These are phyloP conservation scores for Haplosporangium gracile DNA, from an alignment of 192 early-diverging fungal species.

Conservation along the genomic window DNA sequence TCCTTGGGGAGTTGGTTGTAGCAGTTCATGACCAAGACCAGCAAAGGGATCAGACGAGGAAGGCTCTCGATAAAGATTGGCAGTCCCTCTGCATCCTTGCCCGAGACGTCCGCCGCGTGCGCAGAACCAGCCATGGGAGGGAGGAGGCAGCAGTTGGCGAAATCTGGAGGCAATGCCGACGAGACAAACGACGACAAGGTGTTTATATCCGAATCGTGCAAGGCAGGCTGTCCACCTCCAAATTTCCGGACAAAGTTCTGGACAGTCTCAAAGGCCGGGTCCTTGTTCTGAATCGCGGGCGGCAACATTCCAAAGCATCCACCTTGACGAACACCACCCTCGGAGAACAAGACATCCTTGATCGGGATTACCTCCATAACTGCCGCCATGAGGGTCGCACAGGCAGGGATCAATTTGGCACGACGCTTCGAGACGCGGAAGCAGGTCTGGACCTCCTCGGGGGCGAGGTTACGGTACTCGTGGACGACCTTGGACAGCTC, in stretches of 20 bases:
- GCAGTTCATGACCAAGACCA: constrained; percentile 62
- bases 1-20: constrained; percentile 65
- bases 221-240: constrained; percentile 36
- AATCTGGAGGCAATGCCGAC: constrained; percentile 39
- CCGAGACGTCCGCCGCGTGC: constrained; percentile 9
- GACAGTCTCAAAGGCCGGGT: constrained; percentile 62
- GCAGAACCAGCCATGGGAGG: constrained; percentile 24
- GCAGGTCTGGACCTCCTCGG: constrained; percentile 45
- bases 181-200: constrained; percentile 30
- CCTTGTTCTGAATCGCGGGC: constrained; percentile 52
- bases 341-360: constrained; percentile 63
- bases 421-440: constrained; percentile 69
- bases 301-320: constrained; percentile 62
- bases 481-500: constrained; percentile 52
- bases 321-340: constrained; percentile 72
- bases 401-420: constrained; percentile 68
- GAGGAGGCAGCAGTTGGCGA: constrained; percentile 32
- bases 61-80: constrained; percentile 50
- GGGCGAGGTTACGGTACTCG: constrained; percentile 48
- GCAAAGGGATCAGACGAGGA: constrained; percentile 59
- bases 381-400: constrained; percentile 61
- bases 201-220: constrained; percentile 40
- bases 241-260: constrained; percentile 41
- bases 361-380: constrained; percentile 58
- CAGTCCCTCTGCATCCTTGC: constrained; percentile 35